Percentiles rank a stretch among this genome's conserved stretches.
Evolutionary conservation across 2,329 filamentous ascomycete species (phyloP).

Genomic region (Ascochyta koolunga): DNA sequence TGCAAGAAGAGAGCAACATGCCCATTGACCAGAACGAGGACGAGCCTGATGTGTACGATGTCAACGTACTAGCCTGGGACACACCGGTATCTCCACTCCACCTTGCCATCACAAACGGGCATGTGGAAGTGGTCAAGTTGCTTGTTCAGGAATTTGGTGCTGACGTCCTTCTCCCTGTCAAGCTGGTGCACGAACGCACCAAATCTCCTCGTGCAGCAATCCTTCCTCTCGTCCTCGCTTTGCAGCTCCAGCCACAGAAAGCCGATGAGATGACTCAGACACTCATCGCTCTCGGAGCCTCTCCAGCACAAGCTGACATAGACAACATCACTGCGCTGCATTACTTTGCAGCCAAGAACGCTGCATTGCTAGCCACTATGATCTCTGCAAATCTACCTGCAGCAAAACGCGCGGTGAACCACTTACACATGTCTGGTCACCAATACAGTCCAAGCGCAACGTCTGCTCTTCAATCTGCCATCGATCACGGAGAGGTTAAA

Average conservation of each 20-base stretch:
- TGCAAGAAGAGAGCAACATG: slow-evolving; percentile 52
- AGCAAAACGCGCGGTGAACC: slow-evolving; percentile 69
- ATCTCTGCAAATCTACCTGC: slow-evolving; percentile 68
- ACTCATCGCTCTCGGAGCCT: slow-evolving; percentile 73
- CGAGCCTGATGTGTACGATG: slow-evolving; percentile 79
- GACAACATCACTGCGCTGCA: slow-evolving; percentile 70
- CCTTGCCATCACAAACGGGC: slow-evolving; percentile 76
- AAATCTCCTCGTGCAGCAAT: slow-evolving; percentile 65
- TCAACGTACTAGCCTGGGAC: slow-evolving; percentile 83
- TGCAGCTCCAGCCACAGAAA: slow-evolving; percentile 67
- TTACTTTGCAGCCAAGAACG: slow-evolving; percentile 26
- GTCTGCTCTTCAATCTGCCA: slow-evolving; percentile 64
- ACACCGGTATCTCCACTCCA: slow-evolving; percentile 75
- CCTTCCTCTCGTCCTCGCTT: slow-evolving; percentile 71
- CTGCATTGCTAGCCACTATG: slow-evolving; percentile 42
- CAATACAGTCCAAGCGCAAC: slow-evolving; percentile 46
- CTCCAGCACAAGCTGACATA: slow-evolving; percentile 73
- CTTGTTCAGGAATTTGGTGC: slow-evolving; percentile 76
- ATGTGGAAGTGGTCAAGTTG: slow-evolving; percentile 70
- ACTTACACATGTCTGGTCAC: slow-evolving; percentile 57
- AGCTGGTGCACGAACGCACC: slow-evolving; percentile 59
- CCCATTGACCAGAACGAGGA: slow-evolving; percentile 62
- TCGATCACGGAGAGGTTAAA: slow-evolving; percentile 13
- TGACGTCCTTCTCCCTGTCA: slow-evolving; percentile 76
- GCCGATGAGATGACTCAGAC: slow-evolving; percentile 69